These are phyloP conservation scores for Meira miltonrushii DNA, from an alignment of 1,284 basidiomycete genomes.

Conservation along the genomic window DNA sequence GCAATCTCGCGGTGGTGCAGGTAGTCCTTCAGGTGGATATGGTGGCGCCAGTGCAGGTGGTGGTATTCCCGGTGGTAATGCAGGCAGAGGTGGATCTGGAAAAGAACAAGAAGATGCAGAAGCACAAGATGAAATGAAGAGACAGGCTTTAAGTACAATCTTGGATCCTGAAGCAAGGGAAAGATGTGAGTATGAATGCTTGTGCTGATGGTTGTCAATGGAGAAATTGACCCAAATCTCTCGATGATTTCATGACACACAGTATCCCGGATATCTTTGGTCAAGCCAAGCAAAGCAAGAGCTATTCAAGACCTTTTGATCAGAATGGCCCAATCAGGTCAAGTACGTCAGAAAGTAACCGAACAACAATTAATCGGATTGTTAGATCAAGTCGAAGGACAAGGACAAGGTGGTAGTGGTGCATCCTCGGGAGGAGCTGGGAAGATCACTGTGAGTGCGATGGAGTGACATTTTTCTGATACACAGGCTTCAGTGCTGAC, in stretches of 20 bases:
- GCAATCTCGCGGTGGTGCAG: constrained; percentile 20
- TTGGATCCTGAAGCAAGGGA: constrained; percentile 81
- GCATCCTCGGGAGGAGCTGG: constrained; percentile 18
- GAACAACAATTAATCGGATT: constrained; percentile 86
- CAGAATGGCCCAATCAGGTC: constrained; percentile 88
- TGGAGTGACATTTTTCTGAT: too few species aligned
- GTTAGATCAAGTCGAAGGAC: constrained; percentile 72
- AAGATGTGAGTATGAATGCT: constrained; percentile 65
- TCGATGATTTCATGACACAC: not conserved
- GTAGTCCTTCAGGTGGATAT: constrained; percentile 8
- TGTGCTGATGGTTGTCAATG: not conserved
- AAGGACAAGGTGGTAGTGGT: constrained; percentile 1
- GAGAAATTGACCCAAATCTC: too few species aligned
- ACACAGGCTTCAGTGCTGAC: too few species aligned
- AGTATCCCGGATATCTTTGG: constrained; percentile 88
- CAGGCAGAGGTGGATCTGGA: constrained; percentile 31
- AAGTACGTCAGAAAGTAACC: constrained; percentile 74
- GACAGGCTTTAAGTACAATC: constrained; percentile 73
- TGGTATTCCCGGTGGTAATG: constrained; percentile 34
- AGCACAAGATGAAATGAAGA: constrained; percentile 57
- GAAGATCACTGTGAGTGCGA: constrained; percentile 47
- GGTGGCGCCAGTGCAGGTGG: constrained; percentile 8
- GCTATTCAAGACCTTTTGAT: constrained; percentile 81
- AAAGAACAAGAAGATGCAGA: constrained; percentile 46
- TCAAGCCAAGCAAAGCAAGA: constrained; percentile 77